Conservation (phyloP, 495 filamentous ascomycete species). For the Eremomyces bilateralis region DNA sequence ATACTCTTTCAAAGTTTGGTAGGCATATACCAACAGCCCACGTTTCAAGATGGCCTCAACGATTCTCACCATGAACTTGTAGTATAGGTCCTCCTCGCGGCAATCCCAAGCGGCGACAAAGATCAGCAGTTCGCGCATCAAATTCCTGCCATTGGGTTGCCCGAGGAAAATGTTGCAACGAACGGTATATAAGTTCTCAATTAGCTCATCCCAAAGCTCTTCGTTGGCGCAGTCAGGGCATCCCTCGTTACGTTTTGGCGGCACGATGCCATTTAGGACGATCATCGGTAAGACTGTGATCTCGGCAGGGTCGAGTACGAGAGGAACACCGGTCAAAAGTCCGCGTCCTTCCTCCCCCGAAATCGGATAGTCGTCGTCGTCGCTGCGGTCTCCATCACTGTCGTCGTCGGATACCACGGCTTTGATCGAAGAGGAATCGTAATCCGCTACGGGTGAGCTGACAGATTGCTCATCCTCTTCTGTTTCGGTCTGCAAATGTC, state of each 20-base stretch:
- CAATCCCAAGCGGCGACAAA: slow-evolving; percentile 96
- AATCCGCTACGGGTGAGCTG: too few species aligned
- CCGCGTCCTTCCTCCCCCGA: slow-evolving; percentile 55
- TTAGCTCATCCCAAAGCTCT: slow-evolving; percentile 18
- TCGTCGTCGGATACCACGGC: slow-evolving; percentile 31
- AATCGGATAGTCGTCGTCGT: slow-evolving; percentile 59
- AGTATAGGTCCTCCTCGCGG: slow-evolving; percentile 73
- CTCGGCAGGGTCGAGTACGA: slow-evolving; percentile 77
- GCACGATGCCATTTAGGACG: slow-evolving; percentile 66
- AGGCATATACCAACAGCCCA: slow-evolving; percentile 71
- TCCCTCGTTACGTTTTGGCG: slow-evolving; percentile 24
- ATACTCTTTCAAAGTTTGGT: slow-evolving; percentile 61
- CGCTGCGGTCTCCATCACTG: slow-evolving; percentile 34
- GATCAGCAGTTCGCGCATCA: slow-evolving; percentile 74
- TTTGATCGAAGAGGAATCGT: too few species aligned
- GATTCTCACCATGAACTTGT: slow-evolving; percentile 87
- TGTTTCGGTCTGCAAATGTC: neutral
- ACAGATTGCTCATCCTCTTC: neutral
- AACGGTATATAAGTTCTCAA: slow-evolving; percentile 62
- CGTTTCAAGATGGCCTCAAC: slow-evolving; percentile 79
- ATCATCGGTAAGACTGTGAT: slow-evolving; percentile 93
- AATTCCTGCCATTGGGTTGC: slow-evolving; percentile 64
- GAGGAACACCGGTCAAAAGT: slow-evolving; percentile 76
- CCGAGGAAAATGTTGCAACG: slow-evolving; percentile 74
- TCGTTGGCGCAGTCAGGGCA: too few species aligned